Evolutionary conservation across 208 protist species (phyloP).

Genomic region (Trypanosoma vivax): DNA sequence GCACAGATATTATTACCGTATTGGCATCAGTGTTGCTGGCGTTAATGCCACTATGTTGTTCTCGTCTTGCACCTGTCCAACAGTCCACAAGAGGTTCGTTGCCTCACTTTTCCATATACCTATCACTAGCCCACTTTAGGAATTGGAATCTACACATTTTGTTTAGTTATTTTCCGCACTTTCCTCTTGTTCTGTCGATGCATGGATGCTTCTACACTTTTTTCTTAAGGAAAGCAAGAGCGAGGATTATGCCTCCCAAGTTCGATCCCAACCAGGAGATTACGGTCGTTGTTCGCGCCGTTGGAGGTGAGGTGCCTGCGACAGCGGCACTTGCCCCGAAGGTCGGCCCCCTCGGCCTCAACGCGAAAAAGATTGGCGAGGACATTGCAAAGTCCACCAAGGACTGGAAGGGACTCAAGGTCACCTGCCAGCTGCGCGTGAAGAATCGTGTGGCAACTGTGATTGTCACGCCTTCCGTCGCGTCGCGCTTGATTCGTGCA

Average conservation of each 20-base stretch:
- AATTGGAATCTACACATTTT: too few species aligned
- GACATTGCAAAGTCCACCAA: constrained; percentile 98
- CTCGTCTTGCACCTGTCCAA: too few species aligned
- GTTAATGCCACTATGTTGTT: too few species aligned
- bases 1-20: too few species aligned
- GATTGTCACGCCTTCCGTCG: constrained; percentile 94
- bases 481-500: constrained; percentile 96
- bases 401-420: constrained; percentile 99
- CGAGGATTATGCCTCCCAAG: constrained; percentile 95
- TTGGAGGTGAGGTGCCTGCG: constrained; percentile 97
- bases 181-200: neutral
- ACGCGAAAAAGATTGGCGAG: constrained; percentile 99
- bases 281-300: constrained; percentile 94
- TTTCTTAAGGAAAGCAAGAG: constrained; percentile 55
- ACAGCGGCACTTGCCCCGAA: constrained; percentile 98
- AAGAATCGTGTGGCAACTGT: constrained; percentile 98
- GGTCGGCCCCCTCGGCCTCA: constrained; percentile 99
- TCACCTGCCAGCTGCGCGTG: constrained; percentile 97
- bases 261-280: constrained; percentile 96
- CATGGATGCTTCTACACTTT: neutral
- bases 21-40: too few species aligned
- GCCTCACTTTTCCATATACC: too few species aligned
- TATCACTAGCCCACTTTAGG: too few species aligned
- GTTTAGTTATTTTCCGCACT: neutral
- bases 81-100: too few species aligned